Base-by-base conservation (phyloP, 306 rosid genomes). In the Vigna radiata region DNA sequence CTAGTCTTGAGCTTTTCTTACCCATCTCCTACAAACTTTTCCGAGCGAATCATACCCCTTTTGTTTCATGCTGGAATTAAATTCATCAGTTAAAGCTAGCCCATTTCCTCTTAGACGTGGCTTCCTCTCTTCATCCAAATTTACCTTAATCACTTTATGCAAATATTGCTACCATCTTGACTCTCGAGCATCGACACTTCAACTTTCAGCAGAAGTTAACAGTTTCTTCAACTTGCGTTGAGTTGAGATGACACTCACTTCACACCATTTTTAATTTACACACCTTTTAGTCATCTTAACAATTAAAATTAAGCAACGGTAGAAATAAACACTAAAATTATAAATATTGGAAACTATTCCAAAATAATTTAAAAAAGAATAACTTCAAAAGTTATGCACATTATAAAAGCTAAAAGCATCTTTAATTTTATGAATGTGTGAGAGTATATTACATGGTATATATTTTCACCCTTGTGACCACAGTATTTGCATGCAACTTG, bases 401-500 rank as follows among this genome's bases (percentile, higher is more conserved):
- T 56, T 4, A 1, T 12, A 25, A 41, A 58, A 12, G 10, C 0
- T 58, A 12, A 2, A 58, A 25, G 29, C 15, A 58, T 58, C 14
- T 27, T 5, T 14, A 59, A 25, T 31, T 6, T 11, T 21, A 1
- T 21, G 33, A 21, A 8, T 2, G 19, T 15, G 46, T 2, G 14
- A 18, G 18, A 61, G 68, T 33, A 61, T 61, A 61, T 61, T 61
- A 15, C 68, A 16, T 61, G 46, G 68, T 33, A 33, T 33, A 61
- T 33, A 31, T 29, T 61, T 15, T 46, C 18, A 0, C 25, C 11
- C 8, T 14, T 33, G 48, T 29, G 61, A 49, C 61, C 60, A 69
- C 46, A 27, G 10, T 23, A 23, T 68, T 46, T 46, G 19, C 37
- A 15, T 46, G 58, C 9, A 3, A 15, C 3, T 7, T 48, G 59